Conservation (phyloP, 2,329 filamentous ascomycete species). For the Arthrobotrys conoides region DNA sequence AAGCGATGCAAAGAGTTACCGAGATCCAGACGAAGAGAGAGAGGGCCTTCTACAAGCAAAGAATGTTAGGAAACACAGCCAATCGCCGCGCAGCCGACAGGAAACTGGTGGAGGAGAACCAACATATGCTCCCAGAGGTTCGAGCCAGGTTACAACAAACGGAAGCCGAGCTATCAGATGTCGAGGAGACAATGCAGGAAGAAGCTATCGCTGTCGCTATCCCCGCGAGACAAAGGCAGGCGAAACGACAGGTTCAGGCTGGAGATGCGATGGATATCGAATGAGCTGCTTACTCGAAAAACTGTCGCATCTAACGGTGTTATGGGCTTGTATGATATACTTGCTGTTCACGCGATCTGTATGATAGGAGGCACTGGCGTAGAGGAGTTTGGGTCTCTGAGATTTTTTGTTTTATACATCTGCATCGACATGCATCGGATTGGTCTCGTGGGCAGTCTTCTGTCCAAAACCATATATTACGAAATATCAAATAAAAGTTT, state of each 20-base stretch:
- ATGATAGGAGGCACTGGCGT: slow-evolving; percentile 43
- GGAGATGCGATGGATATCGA: slow-evolving; percentile 55
- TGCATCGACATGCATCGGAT: slow-evolving; percentile 12
- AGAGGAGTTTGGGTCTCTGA: slow-evolving; percentile 41
- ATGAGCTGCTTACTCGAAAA: slow-evolving; percentile 5
- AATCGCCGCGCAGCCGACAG: slow-evolving; percentile 83
- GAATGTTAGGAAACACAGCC: slow-evolving; percentile 91
- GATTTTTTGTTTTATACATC: slow-evolving; percentile 19
- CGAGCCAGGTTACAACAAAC: slow-evolving; percentile 46
- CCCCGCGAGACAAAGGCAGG: slow-evolving; percentile 31
- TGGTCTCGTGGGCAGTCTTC: slow-evolving; percentile 15
- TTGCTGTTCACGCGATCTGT: slow-evolving; percentile 32
- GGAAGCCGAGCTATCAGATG: slow-evolving; percentile 5
- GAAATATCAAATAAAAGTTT: slow-evolving; percentile 10
- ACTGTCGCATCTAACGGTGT: slow-evolving; percentile 15
- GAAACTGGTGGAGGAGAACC: slow-evolving; percentile 90
- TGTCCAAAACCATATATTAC: background rate
- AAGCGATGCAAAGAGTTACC: slow-evolving; percentile 89
- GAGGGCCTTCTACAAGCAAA: slow-evolving; percentile 91
- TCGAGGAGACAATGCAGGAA: slow-evolving; percentile 34
- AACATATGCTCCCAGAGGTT: slow-evolving; percentile 82
- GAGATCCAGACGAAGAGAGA: slow-evolving; percentile 89
- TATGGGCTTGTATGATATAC: slow-evolving; percentile 27
- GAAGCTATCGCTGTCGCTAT: slow-evolving; percentile 44
- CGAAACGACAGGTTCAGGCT: slow-evolving; percentile 26